A percentile compares a stretch with the other conserved stretches of the same genome.
Evolutionary conservation across 1,284 basidiomycete species (phyloP).

Genomic region (Quambalaria eucalypti): DNA sequence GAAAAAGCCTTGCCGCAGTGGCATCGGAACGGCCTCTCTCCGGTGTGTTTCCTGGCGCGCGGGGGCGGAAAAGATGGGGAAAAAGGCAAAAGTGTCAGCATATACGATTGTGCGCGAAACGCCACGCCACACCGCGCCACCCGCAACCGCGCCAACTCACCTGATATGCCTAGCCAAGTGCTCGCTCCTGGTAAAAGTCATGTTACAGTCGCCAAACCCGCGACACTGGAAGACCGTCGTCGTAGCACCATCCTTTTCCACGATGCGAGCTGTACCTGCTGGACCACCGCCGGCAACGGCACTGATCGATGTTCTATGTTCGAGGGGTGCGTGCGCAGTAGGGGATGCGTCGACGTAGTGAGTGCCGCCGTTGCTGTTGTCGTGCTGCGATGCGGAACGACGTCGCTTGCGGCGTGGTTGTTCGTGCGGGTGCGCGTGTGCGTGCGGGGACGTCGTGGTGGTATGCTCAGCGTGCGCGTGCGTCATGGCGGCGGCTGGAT

Average conservation of each 20-base stretch:
- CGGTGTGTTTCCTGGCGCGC: conserved; percentile 97
- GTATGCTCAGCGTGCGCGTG: too few species aligned
- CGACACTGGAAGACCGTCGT: conserved; percentile 83
- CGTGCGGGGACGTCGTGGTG: too few species aligned
- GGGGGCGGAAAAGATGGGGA: too few species aligned
- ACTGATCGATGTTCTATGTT: neutral
- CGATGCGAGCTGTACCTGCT: neutral
- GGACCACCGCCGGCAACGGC: too few species aligned
- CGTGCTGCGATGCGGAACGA: neutral
- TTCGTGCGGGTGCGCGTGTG: neutral
- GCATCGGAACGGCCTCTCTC: conserved; percentile 82
- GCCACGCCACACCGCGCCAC: neutral
- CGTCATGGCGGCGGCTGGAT: too few species aligned
- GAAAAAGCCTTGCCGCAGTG: conserved; percentile 93
- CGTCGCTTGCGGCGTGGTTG: neutral
- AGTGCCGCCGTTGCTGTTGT: neutral
- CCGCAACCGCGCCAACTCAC: conserved; percentile 50
- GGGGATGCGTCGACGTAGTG: neutral
- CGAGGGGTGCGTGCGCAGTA: too few species aligned
- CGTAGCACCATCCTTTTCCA: neutral
- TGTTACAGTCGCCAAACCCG: conserved; percentile 86
- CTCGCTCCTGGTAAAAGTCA: conserved; percentile 90
- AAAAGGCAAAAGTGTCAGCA: conserved; percentile 6
- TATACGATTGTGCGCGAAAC: neutral
- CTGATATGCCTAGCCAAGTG: conserved; percentile 87